Conservation (phyloP, 2,329 filamentous ascomycete species). For the Fusarium chlamydosporum region DNA sequence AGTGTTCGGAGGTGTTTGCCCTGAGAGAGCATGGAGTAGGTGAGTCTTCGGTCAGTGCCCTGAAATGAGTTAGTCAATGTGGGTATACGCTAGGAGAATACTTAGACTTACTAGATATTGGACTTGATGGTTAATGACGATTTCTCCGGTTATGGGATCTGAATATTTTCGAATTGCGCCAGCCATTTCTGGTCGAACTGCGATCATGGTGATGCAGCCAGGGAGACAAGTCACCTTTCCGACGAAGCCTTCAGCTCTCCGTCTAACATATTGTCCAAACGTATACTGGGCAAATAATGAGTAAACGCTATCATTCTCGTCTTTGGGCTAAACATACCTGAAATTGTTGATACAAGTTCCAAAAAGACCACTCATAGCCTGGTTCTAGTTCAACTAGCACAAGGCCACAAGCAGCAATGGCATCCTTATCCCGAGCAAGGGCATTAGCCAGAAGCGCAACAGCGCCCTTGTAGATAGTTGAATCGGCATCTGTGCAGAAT, state of each 20-base stretch:
- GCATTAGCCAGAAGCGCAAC: constrained; percentile 33
- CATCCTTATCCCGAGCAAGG: constrained; percentile 37
- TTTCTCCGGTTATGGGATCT: constrained; percentile 36
- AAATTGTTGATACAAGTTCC: constrained; percentile 47
- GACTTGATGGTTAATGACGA: constrained; percentile 44
- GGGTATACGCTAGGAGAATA: no score
- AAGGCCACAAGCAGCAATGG: constrained; percentile 42
- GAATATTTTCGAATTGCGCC: constrained; percentile 44
- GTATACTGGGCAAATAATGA: constrained; percentile 32
- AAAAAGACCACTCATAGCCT: constrained; percentile 44
- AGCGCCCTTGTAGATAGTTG: constrained; percentile 45
- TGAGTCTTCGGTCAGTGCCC: constrained; percentile 44
- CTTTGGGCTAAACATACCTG: constrained; percentile 18
- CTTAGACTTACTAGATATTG: constrained; percentile 40
- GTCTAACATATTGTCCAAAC: constrained; percentile 42
- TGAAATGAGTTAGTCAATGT: constrained; percentile 7
- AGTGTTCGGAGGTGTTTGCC: constrained; percentile 47
- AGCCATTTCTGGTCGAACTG: constrained; percentile 43
- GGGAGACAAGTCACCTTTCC: constrained; percentile 44
- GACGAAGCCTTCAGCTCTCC: constrained; percentile 37
- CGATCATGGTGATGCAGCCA: constrained; percentile 46
- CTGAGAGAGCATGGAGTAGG: constrained; percentile 45
- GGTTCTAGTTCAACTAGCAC: constrained; percentile 44
- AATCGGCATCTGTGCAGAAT: constrained; percentile 43
- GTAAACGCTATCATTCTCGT: rapidly evolving